These are phyloP conservation scores for Populus trichocarpa DNA, from an alignment of 441 rosid genomes.

Conservation along the genomic window DNA sequence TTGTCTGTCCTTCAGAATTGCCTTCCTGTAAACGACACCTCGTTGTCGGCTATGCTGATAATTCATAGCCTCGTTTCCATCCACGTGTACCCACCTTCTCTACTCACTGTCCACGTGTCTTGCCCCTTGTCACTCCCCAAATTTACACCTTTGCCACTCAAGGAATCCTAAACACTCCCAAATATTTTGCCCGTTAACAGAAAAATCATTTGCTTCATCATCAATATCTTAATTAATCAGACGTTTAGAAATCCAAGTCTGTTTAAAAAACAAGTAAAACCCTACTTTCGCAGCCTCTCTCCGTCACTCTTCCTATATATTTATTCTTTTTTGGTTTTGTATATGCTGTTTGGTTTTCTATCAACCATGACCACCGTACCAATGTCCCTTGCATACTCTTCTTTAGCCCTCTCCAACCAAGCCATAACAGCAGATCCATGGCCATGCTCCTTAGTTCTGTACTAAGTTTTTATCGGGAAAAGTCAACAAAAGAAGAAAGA, in stretches of 20 bases:
- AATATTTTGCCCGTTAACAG: background rate
- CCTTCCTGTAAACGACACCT: conserved; percentile 18
- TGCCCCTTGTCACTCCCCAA: background rate
- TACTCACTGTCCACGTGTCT: conserved; percentile 34
- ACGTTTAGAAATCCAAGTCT: conserved; percentile 6
- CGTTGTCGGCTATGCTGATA: conserved; percentile 26
- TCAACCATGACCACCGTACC: conserved; percentile 38
- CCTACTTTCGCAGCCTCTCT: background rate
- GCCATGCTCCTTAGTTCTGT: conserved; percentile 17
- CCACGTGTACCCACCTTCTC: conserved; percentile 32
- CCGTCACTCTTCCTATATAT: conserved; percentile 8
- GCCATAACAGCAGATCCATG: conserved; percentile 24
- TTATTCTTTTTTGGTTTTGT: conserved; percentile 5
- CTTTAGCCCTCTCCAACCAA: conserved; percentile 30
- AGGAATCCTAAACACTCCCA: background rate
- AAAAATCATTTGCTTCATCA: background rate
- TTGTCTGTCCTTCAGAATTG: conserved; percentile 20
- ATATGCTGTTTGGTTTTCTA: conserved; percentile 5
- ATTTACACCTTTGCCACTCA: conserved; percentile 3
- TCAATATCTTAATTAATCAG: conserved; percentile 14
- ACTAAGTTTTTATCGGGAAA: conserved; percentile 1
- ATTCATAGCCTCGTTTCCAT: background rate
- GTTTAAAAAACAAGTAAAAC: conserved; percentile 4
- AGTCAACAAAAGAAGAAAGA: background rate
- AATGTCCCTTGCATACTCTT: conserved; percentile 32